Percentiles rank a stretch among this genome's conserved stretches.
Conservation (phyloP, 495 filamentous ascomycete species). For the Pseudomonodictys pantanalensis region DNA sequence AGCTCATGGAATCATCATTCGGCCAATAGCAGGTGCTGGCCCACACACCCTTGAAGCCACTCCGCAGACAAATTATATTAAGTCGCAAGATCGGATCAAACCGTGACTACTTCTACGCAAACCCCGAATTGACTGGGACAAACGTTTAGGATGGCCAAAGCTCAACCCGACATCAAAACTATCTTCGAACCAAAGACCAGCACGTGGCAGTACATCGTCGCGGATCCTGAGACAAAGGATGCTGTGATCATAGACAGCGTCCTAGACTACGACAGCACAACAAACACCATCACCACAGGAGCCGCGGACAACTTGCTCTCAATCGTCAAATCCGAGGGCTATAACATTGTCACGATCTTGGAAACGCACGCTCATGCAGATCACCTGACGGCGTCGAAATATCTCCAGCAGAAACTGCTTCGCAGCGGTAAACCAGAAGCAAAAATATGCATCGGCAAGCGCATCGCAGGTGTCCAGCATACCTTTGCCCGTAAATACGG, state of each 20-base stretch:
- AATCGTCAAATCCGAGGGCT: constrained; percentile 44
- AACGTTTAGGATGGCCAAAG: no score
- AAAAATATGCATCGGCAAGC: constrained; percentile 52
- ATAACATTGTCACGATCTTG: constrained; percentile 49
- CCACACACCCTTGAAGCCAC: no score
- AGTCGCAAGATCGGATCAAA: no score
- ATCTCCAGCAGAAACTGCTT: constrained; percentile 50
- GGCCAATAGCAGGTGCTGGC: no score
- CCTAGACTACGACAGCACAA: constrained; percentile 53
- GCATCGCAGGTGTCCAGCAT: constrained; percentile 53
- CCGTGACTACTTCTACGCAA: no score
- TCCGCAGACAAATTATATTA: no score
- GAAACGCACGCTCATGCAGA: constrained; percentile 63
- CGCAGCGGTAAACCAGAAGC: constrained; percentile 36
- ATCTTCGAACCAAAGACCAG: constrained; percentile 47
- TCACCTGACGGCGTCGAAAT: constrained; percentile 56
- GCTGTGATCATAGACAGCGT: constrained; percentile 60
- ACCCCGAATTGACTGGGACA: no score
- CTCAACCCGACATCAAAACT: constrained; percentile 38
- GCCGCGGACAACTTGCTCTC: constrained; percentile 51
- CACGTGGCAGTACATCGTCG: constrained; percentile 61
- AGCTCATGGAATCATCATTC: no score
- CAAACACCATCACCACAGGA: constrained; percentile 46
- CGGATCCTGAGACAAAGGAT: constrained; percentile 46
- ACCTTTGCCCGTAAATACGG: constrained; percentile 51